Base-by-base conservation (phyloP, 2,329 filamentous ascomycete species). In the Triangularia verruculosa region DNA sequence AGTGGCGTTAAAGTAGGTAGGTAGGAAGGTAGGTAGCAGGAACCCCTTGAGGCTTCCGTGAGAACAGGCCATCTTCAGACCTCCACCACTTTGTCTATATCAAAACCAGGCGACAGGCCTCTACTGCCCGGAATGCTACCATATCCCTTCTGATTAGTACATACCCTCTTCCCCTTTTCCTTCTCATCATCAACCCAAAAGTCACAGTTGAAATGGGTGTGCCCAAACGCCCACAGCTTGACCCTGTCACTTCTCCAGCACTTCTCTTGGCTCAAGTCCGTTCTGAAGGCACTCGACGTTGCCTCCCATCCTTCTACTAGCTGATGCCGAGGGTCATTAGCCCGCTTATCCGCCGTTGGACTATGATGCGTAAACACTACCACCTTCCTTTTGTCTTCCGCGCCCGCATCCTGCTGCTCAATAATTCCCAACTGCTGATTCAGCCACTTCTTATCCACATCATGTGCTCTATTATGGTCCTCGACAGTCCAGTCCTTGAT, bases 151-250 rank as follows among this genome's bases (percentile, higher is more conserved):
- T 71, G 69, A 32, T 71, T 70, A 24, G 66, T 58, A 57, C 57
- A 55, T 15, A 68, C 28, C 47, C 65, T 62, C 30, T 57, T 59
- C 27, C 30, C 60, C 11, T 39, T 4, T 9, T 13, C 56, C 12
- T 17, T 13, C 12, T 51, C 20, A 0, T 17, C 15, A 39, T 52
- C 59, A 6, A 61, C 74, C 6, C 65, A 28, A 61, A 76, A 78
- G 51, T 77, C 74, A 68, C 78, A 80, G 58, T 78, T 80, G 63
- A 73, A 80, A 67, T 82, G 79, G 12, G 79, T 82, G 62, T 82
- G 80, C 0, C 79, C 79, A 71, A 81, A 82, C 1, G 75, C 80
- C 80, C 79, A 83, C 0, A 80, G 20, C 63, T 71, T 75, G 9
- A 81, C 77, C 2, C 52, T 64, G 0, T 15, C 25, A 27, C 66